phyloP scores from a whole-genome alignment of 2,329 filamentous ascomycete species.

The Aureobasidium sp. region DNA sequence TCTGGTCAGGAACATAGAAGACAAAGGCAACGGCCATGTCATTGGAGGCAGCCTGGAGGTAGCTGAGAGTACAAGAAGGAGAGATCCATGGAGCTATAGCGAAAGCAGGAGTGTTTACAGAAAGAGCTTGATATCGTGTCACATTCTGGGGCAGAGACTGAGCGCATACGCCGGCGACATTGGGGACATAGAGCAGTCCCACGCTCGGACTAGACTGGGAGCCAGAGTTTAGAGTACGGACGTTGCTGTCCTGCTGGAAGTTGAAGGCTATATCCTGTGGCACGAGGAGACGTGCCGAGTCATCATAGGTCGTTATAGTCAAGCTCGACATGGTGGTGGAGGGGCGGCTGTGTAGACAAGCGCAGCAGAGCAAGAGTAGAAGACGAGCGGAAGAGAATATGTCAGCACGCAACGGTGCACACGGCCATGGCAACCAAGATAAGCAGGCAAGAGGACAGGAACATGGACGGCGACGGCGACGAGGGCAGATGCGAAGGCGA shows the following conservation, averaged over 20 bases:
- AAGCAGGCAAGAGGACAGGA: not conserved
- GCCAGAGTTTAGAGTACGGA: conserved; percentile 70
- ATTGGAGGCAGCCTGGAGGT: conserved; percentile 56
- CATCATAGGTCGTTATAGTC: not conserved
- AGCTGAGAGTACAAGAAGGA: conserved; percentile 63
- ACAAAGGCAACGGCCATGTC: conserved; percentile 54
- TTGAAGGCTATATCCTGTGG: not conserved
- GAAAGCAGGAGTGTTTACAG: conserved; percentile 62
- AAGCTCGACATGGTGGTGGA: not conserved
- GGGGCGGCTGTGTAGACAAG: not conserved
- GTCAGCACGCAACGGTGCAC: not conserved
- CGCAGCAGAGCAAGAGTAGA: not conserved
- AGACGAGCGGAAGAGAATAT: not conserved
- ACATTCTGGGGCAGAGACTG: conserved; percentile 75
- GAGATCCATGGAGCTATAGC: conserved; percentile 84
- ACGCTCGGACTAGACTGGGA: conserved; percentile 55
- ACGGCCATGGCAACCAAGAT: not conserved
- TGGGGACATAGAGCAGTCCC: conserved; percentile 81
- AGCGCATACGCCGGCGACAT: conserved; percentile 49
- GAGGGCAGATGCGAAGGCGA: not conserved
- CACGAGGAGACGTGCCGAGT: not conserved
- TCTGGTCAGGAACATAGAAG: conserved; percentile 46
- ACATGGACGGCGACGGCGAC: not conserved
- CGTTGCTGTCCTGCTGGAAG: conserved; percentile 39
- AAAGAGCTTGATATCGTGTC: conserved; percentile 64